Evolutionary conservation across 2,329 filamentous ascomycete species (phyloP).

Genomic region (Coleophoma cylindrospora): DNA sequence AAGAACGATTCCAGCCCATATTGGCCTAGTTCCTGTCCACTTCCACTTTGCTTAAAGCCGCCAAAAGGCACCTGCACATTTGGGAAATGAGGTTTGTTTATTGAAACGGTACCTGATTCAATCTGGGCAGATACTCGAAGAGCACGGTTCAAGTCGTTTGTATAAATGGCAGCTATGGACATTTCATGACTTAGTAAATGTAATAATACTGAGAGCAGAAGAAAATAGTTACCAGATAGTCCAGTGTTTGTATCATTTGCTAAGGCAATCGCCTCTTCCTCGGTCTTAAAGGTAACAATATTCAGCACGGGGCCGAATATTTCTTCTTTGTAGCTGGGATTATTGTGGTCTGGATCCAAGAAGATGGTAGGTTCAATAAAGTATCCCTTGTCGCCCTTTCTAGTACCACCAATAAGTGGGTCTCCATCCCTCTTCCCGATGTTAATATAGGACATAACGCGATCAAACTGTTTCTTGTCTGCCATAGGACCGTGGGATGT

Average conservation of each 20-base stretch:
- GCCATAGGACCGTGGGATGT: constrained; percentile 55
- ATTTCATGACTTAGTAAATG: background rate
- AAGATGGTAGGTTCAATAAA: constrained; percentile 69
- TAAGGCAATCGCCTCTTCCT: constrained; percentile 54
- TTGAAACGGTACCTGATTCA: constrained; percentile 41
- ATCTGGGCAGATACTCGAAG: constrained; percentile 57
- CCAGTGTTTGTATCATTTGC: constrained; percentile 57
- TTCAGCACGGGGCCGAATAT: constrained; percentile 67
- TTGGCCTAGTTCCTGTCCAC: constrained; percentile 68
- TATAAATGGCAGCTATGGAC: constrained; percentile 53
- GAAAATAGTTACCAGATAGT: constrained; percentile 37
- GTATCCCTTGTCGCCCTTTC: constrained; percentile 57
- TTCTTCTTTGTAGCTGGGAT: constrained; percentile 66
- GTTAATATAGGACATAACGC: constrained; percentile 60
- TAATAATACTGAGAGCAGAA: background rate
- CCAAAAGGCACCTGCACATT: constrained; percentile 60
- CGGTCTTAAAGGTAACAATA: constrained; percentile 62
- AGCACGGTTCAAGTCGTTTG: constrained; percentile 59
- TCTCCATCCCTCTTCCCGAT: constrained; percentile 53
- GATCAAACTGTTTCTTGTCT: constrained; percentile 54
- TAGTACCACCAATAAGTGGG: constrained; percentile 55
- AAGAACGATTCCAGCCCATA: constrained; percentile 59
- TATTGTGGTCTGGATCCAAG: constrained; percentile 57
- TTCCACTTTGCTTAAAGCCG: constrained; percentile 70
- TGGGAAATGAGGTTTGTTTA: constrained; percentile 55